Percentiles rank a stretch among this genome's conserved stretches.
Evolutionary conservation across 2,329 filamentous ascomycete species (phyloP).

Genomic region (Pyrenophora seminiperda): DNA sequence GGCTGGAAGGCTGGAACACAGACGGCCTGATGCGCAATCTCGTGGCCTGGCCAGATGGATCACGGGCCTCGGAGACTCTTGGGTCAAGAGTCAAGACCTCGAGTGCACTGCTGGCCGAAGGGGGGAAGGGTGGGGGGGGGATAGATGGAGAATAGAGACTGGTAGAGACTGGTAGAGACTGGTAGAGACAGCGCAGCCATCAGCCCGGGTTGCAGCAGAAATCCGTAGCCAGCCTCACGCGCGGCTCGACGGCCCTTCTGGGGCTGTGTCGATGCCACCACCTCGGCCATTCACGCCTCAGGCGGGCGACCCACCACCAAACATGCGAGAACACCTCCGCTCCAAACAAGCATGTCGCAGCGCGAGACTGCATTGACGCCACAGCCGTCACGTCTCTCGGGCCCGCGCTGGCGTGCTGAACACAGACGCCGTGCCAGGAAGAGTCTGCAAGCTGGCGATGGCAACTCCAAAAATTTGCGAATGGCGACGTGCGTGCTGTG

Average conservation of each 20-base stretch:
- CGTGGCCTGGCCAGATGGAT: neutral
- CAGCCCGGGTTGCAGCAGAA: too few relatives aligned
- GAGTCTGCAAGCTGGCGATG: constrained; percentile 6
- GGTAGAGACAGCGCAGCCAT: too few relatives aligned
- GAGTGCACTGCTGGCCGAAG: too few relatives aligned
- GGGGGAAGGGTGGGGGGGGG: too few relatives aligned
- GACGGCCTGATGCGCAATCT: neutral
- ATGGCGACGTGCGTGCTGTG: constrained; percentile 5
- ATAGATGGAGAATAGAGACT: too few relatives aligned
- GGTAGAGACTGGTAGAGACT: too few relatives aligned
- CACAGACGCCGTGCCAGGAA: neutral
- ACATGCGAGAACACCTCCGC: constrained; percentile 6
- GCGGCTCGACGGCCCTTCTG: constrained; percentile 5
- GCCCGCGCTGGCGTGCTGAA: too few relatives aligned
- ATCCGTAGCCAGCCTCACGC: too few relatives aligned
- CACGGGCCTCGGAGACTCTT: neutral
- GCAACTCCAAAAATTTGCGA: neutral
- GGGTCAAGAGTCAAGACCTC: too few relatives aligned
- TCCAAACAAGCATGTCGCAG: constrained; percentile 5
- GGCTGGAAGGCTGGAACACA: too few relatives aligned
- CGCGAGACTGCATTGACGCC: constrained; percentile 8
- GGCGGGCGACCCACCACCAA: constrained; percentile 10
- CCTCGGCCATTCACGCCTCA: constrained; percentile 9
- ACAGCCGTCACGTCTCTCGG: neutral
- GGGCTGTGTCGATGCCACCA: constrained; percentile 8